Evolutionary conservation across 176 grass and related monocot species (phyloP).

Genomic region (Aechmea fasciata): DNA sequence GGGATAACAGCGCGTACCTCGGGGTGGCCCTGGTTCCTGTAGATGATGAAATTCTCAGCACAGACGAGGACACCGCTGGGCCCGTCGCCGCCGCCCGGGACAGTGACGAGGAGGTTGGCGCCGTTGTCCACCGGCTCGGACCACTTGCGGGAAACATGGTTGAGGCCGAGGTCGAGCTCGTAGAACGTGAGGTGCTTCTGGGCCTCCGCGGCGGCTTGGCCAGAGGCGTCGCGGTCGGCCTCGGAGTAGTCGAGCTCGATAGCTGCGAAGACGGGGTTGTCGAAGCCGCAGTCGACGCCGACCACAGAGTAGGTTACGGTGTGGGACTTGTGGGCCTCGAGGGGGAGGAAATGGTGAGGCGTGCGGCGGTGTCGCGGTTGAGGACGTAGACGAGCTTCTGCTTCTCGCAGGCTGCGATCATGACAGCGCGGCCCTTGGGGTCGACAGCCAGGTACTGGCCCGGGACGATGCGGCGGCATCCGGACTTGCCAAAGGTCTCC

Average conservation of each 20-base stretch:
- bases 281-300: constrained; percentile 87
- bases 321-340: constrained; percentile 88
- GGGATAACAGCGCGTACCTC: constrained; percentile 90
- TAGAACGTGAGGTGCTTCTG: constrained; percentile 98
- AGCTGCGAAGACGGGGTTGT: constrained; percentile 76
- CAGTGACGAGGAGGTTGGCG: constrained; percentile 80
- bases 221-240: constrained; percentile 65
- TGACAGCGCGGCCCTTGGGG: constrained; percentile 88
- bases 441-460: constrained; percentile 87
- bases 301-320: constrained; percentile 72
- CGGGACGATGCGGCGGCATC: constrained; percentile 83
- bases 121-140: constrained; percentile 86
- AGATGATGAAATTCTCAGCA: constrained; percentile 90
- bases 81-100: constrained; percentile 78
- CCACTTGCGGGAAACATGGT: constrained; percentile 89
- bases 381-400: constrained; percentile 97
- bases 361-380: constrained; percentile 67
- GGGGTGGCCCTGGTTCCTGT: constrained; percentile 88
- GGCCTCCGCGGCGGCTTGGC: constrained; percentile 72
- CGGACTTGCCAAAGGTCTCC: constrained; percentile 96
- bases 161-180: constrained; percentile 90
- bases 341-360: constrained; percentile 85
- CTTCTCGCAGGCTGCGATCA: constrained; percentile 88
- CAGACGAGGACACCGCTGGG: constrained; percentile 85
- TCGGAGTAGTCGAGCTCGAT: constrained; percentile 94